Percentiles rank a stretch among this genome's conserved stretches.
These are phyloP conservation scores for Ulvella scutata DNA, from an alignment of 139 green algal genomes.

Conservation along the genomic window DNA sequence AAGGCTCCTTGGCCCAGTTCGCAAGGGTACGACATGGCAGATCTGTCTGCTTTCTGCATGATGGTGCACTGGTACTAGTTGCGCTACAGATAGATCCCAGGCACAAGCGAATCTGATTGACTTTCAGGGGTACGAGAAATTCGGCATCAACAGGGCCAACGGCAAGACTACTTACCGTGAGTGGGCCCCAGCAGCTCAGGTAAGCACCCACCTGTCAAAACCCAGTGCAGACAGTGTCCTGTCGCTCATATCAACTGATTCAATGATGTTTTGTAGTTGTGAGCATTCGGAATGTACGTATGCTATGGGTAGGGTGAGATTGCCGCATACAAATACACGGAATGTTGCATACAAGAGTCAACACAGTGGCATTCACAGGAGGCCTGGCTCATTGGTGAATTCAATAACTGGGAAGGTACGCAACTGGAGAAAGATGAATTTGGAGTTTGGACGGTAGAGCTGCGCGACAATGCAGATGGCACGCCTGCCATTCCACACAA, in stretches of 20 bases:
- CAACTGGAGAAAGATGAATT: slow-evolving; percentile 60
- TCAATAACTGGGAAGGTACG: slow-evolving; percentile 68
- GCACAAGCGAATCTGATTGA: not conserved
- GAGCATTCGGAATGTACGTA: too few species aligned
- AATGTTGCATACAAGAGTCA: slow-evolving; percentile 9
- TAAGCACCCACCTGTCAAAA: too few species aligned
- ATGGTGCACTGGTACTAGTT: not conserved
- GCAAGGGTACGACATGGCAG: slow-evolving; percentile 15
- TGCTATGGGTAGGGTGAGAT: too few species aligned
- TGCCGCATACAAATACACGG: too few species aligned
- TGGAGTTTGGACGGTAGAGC: slow-evolving; percentile 55
- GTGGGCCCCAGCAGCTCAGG: slow-evolving; percentile 70
- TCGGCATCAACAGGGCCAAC: slow-evolving; percentile 50
- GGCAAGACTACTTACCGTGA: slow-evolving; percentile 55
- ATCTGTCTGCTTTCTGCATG: not conserved
- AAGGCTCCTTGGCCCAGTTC: slow-evolving; percentile 50
- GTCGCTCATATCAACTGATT: too few species aligned
- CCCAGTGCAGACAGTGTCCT: too few species aligned
- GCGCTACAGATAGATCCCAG: not conserved
- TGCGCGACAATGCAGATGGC: slow-evolving; percentile 49
- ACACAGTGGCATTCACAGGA: not conserved
- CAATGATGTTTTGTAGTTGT: too few species aligned
- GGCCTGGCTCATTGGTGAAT: slow-evolving; percentile 71
- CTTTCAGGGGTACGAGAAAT: slow-evolving; percentile 47
- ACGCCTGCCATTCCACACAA: slow-evolving; percentile 51